Evolutionary conservation across 257 asterid species (phyloP).

Genomic region (Sherardia arvensis): DNA sequence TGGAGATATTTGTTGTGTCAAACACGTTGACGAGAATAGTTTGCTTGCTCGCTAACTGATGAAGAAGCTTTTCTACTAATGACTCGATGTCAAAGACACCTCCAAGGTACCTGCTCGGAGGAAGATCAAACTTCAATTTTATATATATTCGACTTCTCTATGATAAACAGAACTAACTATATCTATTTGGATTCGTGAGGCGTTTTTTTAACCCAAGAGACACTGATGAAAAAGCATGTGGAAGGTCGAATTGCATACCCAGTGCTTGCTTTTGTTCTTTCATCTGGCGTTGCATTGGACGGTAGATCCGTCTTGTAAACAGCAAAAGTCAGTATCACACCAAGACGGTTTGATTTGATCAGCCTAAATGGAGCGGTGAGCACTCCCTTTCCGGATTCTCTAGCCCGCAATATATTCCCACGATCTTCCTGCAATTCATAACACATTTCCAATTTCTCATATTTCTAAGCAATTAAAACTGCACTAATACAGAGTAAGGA

Average conservation of each 20-base stretch:
- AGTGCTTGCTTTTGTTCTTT: slow-evolving; percentile 66
- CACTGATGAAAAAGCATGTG: neutral
- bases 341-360: slow-evolving; percentile 85
- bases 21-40: slow-evolving; percentile 83
- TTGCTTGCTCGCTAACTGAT: slow-evolving; percentile 96
- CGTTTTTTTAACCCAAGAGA: neutral
- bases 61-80: slow-evolving; percentile 92
- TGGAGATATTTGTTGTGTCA: slow-evolving; percentile 60
- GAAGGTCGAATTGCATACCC: slow-evolving; percentile 44
- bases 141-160: neutral
- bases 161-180: neutral
- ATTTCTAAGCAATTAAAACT: neutral
- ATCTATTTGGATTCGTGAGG: neutral
- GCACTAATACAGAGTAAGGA: neutral
- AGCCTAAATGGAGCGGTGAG: slow-evolving; percentile 95
- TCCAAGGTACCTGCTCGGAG: slow-evolving; percentile 77
- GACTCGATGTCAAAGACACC: slow-evolving; percentile 96
- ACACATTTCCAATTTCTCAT: slow-evolving; percentile 9
- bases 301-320: slow-evolving; percentile 74
- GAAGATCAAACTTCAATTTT: slow-evolving; percentile 9
- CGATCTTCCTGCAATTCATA: slow-evolving; percentile 75
- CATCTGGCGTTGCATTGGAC: slow-evolving; percentile 56
- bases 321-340: slow-evolving; percentile 93
- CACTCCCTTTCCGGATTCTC: slow-evolving; percentile 95
- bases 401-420: slow-evolving; percentile 83